A percentile compares a stretch with the other conserved stretches of the same genome.
Evolutionary conservation across 208 protist genomes (phyloP).

Genomic region (Leishmania tropica): DNA sequence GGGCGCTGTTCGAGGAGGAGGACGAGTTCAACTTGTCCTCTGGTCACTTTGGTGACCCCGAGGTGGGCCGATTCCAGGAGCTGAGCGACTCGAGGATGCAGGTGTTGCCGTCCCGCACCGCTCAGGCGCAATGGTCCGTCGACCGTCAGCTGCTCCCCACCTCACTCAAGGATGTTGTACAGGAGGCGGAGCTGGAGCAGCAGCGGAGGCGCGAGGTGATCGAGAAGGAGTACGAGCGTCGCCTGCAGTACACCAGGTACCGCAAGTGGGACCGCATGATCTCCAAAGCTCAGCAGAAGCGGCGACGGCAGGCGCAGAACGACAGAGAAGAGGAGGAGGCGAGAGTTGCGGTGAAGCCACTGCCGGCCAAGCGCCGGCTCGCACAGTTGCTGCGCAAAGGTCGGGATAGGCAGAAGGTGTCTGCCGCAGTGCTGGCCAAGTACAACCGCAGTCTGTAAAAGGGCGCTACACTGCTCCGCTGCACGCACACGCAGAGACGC

Average conservation of each 20-base stretch:
- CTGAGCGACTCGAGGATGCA: conserved; percentile 83
- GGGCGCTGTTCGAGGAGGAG: conserved; percentile 73
- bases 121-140: conserved; percentile 71
- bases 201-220: conserved; percentile 51
- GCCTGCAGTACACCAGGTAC: conserved; percentile 67
- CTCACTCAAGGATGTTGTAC: conserved; percentile 64
- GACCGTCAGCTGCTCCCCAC: conserved; percentile 76
- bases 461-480: too few relatives aligned
- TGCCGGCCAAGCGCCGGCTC: conserved; percentile 59
- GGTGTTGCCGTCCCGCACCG: conserved; percentile 62
- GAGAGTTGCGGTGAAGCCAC: conserved; percentile 38
- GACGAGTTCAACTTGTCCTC: conserved; percentile 86
- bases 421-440: conserved; percentile 44
- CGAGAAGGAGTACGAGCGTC: conserved; percentile 69
- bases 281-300: conserved; percentile 62
- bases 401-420: conserved; percentile 54
- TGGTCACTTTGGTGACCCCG: conserved; percentile 77
- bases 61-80: conserved; percentile 75
- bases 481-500: neutral
- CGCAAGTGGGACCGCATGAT: conserved; percentile 85
- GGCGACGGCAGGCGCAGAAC: conserved; percentile 9
- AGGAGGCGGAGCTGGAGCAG: conserved; percentile 62
- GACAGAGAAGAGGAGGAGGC: neutral
- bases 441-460: conserved; percentile 62
- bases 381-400: conserved; percentile 75